Percentiles rank a stretch among this genome's conserved stretches.
These are phyloP conservation scores for Vitis amurensis DNA, from an alignment of 164 flowering plant genomes.

Conservation along the genomic window DNA sequence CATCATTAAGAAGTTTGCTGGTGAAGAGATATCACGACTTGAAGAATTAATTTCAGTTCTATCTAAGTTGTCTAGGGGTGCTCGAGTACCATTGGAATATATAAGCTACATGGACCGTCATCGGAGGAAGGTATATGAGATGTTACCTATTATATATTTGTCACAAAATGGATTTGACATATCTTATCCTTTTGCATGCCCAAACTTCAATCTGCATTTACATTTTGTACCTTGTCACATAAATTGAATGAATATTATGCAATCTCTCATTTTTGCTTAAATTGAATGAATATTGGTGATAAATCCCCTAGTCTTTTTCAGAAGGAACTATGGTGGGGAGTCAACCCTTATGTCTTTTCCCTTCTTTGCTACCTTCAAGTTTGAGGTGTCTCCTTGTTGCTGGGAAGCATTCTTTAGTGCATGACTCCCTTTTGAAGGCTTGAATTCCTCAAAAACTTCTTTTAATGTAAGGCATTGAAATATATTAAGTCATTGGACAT, in stretches of 20 bases:
- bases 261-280: neutral
- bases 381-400: no score
- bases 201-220: neutral
- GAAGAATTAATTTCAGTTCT: slow-evolving; percentile 64
- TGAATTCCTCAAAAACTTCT: no score
- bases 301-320: no score
- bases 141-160: neutral
- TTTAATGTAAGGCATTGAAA: no score
- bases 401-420: no score
- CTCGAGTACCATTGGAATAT: slow-evolving; percentile 89
- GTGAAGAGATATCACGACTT: slow-evolving; percentile 69
- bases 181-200: neutral
- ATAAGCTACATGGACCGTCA: slow-evolving; percentile 78
- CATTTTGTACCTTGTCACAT: neutral
- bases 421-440: no score
- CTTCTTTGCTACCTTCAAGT: no score
- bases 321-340: no score
- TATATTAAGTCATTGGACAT: no score
- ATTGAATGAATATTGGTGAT: neutral
- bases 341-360: neutral
- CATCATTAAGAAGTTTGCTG: slow-evolving; percentile 89
- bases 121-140: slow-evolving; percentile 69
- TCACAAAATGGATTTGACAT: neutral
- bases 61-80: slow-evolving; percentile 77
- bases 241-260: neutral